Percentiles rank a stretch among this genome's conserved stretches.
Evolutionary conservation across 306 rosid genomes (phyloP).

Genomic region (Oxytropis ochrocephala): DNA sequence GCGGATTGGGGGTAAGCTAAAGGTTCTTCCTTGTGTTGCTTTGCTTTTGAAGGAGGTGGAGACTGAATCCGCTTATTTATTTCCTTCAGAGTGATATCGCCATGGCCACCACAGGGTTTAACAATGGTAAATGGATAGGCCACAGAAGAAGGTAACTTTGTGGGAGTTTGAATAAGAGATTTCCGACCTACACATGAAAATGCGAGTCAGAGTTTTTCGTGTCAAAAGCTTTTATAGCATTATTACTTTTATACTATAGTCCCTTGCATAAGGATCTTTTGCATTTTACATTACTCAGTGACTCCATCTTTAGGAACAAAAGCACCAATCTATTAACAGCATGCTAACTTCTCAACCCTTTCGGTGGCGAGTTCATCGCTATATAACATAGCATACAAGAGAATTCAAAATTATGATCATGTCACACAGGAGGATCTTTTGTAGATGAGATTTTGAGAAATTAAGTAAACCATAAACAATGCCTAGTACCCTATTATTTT

Average conservation of each 20-base stretch:
- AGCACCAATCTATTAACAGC: neutral
- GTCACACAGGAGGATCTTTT: neutral
- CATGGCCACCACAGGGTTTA: constrained; percentile 76
- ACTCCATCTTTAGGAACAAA: neutral
- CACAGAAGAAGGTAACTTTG: constrained; percentile 66
- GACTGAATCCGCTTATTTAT: constrained; percentile 79
- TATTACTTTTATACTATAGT: neutral
- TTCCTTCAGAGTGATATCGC: constrained; percentile 87
- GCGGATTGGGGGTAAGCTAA: constrained; percentile 70
- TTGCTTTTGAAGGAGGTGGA: constrained; percentile 59
- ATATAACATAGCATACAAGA: neutral
- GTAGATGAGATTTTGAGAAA: neutral
- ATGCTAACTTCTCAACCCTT: neutral
- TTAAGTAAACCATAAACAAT: neutral
- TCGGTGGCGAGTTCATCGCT: too few relatives aligned
- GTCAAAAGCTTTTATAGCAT: neutral
- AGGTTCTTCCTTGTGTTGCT: constrained; percentile 51
- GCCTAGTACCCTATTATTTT: neutral
- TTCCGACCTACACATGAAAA: constrained; percentile 58
- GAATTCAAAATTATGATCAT: neutral
- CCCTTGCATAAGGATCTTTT: neutral
- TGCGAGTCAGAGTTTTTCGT: constrained; percentile 12
- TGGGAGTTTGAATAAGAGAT: constrained; percentile 57
- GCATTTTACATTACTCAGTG: neutral
- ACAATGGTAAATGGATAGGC: constrained; percentile 90